Evolutionary conservation across 1,284 basidiomycete species (phyloP).

Genomic region (Fistulinella cinereoalba): DNA sequence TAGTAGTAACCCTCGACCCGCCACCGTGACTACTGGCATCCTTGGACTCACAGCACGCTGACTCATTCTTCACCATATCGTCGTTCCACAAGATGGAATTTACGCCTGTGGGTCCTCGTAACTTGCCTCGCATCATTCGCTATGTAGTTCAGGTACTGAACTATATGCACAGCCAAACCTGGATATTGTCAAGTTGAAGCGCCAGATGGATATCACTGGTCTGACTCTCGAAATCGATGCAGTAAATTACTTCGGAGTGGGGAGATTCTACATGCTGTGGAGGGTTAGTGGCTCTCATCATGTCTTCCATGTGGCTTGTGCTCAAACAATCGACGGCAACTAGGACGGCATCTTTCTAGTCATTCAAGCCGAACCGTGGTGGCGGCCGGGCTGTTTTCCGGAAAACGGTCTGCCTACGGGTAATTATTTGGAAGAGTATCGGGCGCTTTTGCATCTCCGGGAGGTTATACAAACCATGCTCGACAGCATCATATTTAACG

Average conservation of each 20-base stretch:
- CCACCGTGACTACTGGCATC: not conserved
- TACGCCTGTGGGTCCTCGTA: slow-evolving; percentile 28
- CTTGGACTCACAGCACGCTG: slow-evolving; percentile 21
- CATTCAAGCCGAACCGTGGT: slow-evolving; percentile 39
- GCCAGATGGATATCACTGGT: slow-evolving; percentile 24
- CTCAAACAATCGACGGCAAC: slow-evolving; percentile 9
- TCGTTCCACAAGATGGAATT: slow-evolving; percentile 23
- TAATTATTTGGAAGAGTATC: slow-evolving; percentile 15
- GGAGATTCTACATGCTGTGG: slow-evolving; percentile 31
- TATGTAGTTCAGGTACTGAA: too few species aligned
- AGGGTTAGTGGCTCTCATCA: slow-evolving; percentile 17
- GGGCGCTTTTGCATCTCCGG: slow-evolving; percentile 25
- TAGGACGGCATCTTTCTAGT: slow-evolving; percentile 38
- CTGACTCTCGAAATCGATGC: slow-evolving; percentile 23
- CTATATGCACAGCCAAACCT: slow-evolving; percentile 23
- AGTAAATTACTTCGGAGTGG: slow-evolving; percentile 4
- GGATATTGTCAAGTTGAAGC: slow-evolving; percentile 22
- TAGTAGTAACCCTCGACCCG: too few species aligned
- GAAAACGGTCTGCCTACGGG: not conserved
- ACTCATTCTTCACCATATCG: slow-evolving; percentile 1
- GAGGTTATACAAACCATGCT: slow-evolving; percentile 40
- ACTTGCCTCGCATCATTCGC: too few species aligned
- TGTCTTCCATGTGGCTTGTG: not conserved
- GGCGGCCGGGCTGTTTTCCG: slow-evolving; percentile 12
- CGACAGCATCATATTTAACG: slow-evolving; percentile 39